A percentile compares a stretch with the other conserved stretches of the same genome.
Conservation (phyloP, 768 basidiomycete species). For the Saitozyma podzolica region DNA sequence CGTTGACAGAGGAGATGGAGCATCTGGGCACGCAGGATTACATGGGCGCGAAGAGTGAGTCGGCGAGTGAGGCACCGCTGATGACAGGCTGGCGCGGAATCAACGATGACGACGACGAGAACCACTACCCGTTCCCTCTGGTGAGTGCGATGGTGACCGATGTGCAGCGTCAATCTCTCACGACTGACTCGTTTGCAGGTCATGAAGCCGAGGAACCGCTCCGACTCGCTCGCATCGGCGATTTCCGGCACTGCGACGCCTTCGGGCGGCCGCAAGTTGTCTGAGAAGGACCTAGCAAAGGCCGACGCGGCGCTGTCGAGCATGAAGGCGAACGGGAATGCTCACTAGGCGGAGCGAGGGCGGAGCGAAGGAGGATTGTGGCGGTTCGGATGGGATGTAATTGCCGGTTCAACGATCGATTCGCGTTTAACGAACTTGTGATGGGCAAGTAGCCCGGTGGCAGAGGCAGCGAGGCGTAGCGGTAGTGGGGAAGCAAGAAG, state of each 20-base stretch:
- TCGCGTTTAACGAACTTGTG: too few relatives aligned
- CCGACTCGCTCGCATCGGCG: constrained; percentile 63
- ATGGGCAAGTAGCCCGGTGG: too few relatives aligned
- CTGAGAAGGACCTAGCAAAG: constrained; percentile 79
- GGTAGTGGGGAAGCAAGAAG: too few relatives aligned
- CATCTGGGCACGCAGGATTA: constrained; percentile 64
- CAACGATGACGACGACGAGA: constrained; percentile 70
- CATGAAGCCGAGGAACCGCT: constrained; percentile 52
- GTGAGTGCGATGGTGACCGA: constrained; percentile 2
- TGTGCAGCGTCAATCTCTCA: not conserved
- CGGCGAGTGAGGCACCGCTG: constrained; percentile 42
- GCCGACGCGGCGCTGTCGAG: constrained; percentile 78
- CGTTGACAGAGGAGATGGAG: constrained; percentile 71
- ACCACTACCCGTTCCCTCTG: constrained; percentile 53
- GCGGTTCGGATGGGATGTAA: too few relatives aligned
- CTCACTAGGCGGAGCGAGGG: constrained; percentile 14
- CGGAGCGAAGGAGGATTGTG: too few relatives aligned
- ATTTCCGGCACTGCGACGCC: constrained; percentile 70
- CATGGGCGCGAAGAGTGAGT: constrained; percentile 65
- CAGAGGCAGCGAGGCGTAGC: too few relatives aligned
- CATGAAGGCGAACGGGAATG: constrained; percentile 38
- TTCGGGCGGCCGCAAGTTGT: constrained; percentile 80
- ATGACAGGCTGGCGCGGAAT: constrained; percentile 53
- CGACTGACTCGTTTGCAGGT: constrained; percentile 22
- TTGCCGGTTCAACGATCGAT: too few relatives aligned